A percentile compares a stretch with the other conserved stretches of the same genome.
Evolutionary conservation across 345 rosid species (phyloP).

Genomic region (Alliaria petiolata): DNA sequence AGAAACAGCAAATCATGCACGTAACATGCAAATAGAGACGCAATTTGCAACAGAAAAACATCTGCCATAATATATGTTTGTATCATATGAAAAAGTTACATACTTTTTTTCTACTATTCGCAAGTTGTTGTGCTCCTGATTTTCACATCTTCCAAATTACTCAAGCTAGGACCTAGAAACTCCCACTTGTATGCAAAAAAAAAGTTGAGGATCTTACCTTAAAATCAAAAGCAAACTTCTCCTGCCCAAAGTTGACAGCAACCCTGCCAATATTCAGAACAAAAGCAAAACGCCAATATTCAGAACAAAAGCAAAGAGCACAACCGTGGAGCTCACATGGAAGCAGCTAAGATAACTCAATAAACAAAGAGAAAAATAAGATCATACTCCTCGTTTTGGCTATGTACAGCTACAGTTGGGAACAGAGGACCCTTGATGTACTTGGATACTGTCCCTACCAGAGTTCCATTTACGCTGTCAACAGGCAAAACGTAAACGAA

Average conservation of each 20-base stretch:
- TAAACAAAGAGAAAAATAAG: not conserved
- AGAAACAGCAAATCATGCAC: not conserved
- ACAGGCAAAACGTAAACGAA: conserved; percentile 17
- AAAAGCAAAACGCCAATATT: no score
- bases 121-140: not conserved
- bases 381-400: conserved; percentile 90
- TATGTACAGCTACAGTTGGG: conserved; percentile 89
- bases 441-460: conserved; percentile 64
- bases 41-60: no score
- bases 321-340: not conserved
- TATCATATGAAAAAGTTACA: not conserved
- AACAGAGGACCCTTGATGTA: conserved; percentile 65
- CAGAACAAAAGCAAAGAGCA: conserved; percentile 5
- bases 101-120: not conserved
- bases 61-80: no score
- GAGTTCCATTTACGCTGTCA: conserved; percentile 61
- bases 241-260: conserved; percentile 80
- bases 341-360: not conserved
- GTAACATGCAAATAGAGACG: no score
- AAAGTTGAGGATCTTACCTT: conserved; percentile 43
- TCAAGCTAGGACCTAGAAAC: not conserved
- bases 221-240: conserved; percentile 76
- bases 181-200: not conserved
- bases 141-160: not conserved
- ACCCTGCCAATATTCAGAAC: conserved; percentile 64